Conservation (phyloP, 2,329 filamentous ascomycete species). For the Fusarium udum region DNA sequence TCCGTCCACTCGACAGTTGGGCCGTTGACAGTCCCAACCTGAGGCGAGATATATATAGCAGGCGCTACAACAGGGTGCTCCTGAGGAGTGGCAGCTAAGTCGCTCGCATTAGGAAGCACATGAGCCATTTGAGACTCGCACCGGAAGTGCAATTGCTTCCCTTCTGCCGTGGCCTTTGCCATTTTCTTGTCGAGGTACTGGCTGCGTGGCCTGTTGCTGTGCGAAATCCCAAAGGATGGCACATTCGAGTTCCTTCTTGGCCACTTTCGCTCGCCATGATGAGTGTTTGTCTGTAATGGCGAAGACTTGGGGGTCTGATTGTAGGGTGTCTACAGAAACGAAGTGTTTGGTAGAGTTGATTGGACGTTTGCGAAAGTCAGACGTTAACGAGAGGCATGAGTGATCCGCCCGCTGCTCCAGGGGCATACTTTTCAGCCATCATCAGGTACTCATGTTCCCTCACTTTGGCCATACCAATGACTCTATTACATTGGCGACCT, state of each 20-base stretch:
- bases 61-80: too few relatives aligned
- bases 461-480: rapidly evolving
- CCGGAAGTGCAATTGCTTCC: too few relatives aligned
- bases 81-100: too few relatives aligned
- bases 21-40: not conserved
- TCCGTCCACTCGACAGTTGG: not conserved
- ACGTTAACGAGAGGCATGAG: not conserved
- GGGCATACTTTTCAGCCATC: rapidly evolving
- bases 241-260: not conserved
- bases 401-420: not conserved
- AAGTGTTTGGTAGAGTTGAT: rapidly evolving
- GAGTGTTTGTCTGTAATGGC: too few relatives aligned
- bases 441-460: not conserved
- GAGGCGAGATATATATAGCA: too few relatives aligned
- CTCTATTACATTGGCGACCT: not conserved
- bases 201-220: not conserved
- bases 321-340: rapidly evolving
- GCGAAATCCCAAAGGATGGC: not conserved
- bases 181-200: too few relatives aligned
- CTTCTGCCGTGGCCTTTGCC: too few relatives aligned
- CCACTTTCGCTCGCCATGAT: too few relatives aligned
- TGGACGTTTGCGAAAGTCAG: not conserved
- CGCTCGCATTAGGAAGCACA: too few relatives aligned
- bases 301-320: too few relatives aligned
- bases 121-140: too few relatives aligned